phyloP scores from a whole-genome alignment of 257 asterid genomes.

The Jacaranda mimosifolia region DNA sequence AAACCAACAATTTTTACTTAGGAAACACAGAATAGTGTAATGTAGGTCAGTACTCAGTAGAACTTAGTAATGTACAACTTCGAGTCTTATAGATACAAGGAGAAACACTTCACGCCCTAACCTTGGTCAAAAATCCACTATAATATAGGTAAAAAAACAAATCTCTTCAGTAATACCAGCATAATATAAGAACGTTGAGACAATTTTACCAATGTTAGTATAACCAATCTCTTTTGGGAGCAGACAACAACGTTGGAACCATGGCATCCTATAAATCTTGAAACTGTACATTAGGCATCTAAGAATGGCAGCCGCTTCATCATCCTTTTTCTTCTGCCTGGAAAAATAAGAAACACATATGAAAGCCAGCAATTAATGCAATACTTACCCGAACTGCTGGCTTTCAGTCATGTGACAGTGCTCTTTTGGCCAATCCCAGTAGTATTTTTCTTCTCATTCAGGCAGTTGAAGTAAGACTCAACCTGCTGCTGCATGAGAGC shows the following conservation, averaged over 20 bases:
- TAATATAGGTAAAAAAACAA: conserved; percentile 24
- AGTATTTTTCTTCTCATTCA: conserved; percentile 33
- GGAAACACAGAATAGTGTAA: too few relatives aligned
- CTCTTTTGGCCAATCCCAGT: neutral
- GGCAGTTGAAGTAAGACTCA: conserved; percentile 65
- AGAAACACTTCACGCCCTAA: conserved; percentile 24
- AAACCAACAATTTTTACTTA: neutral
- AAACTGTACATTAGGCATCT: conserved; percentile 31
- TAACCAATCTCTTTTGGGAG: conserved; percentile 32
- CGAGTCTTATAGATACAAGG: conserved; percentile 16
- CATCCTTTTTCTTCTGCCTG: conserved; percentile 40
- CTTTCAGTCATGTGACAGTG: conserved; percentile 38
- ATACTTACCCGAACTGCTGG: conserved; percentile 62
- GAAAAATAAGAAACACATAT: conserved; percentile 46
- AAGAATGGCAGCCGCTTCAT: conserved; percentile 29
- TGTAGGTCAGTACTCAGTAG: neutral
- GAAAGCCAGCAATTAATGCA: conserved; percentile 59
- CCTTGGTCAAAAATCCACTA: conserved; percentile 21
- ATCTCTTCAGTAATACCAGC: neutral
- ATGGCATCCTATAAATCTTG: conserved; percentile 19
- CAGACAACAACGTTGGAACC: conserved; percentile 26
- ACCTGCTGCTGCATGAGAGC: conserved; percentile 52
- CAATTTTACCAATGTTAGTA: conserved; percentile 12
- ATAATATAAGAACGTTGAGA: neutral
- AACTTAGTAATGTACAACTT: conserved; percentile 33